Base-by-base conservation (phyloP, 2,329 filamentous ascomycete genomes). In the Microdochium nivale region DNA sequence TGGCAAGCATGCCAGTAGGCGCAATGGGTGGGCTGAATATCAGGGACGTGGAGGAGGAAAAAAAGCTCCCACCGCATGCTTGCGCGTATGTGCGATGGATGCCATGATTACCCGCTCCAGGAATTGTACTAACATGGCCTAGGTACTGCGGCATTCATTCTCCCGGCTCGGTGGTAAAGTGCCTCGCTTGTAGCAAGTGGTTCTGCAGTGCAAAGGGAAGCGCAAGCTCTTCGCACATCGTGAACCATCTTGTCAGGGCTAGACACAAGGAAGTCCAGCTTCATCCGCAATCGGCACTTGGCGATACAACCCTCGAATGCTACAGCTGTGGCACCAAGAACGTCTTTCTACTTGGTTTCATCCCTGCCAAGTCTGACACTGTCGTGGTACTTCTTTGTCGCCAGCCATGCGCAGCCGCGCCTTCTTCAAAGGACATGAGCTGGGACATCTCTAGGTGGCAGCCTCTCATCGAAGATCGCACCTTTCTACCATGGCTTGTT, bases 311-410 rank as follows among this genome's bases (percentile, higher is more conserved):
- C 35, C 80, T 99, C 56, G 94, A 99, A 74, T 99, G 94, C 73
- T 99, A 99, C 75, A 97, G 96, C 72, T 99, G 94, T 69, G 94
- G 92, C 47, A 96, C 90, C n/a, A 97, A 96, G 74, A 99, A 99
- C 67, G 92, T 96, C 48, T 99, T 99, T 61, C 78, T 97, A 33
- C 84, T 99, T 25, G 94, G 94, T 7, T 99, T 99, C 67, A 99
- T 99, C 60, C 95, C 94, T 10, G 94, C 94, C 52, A 99, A 99
- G 67, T 97, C 94, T 11, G 95, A 99, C 64, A 96, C 94, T 0
- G 94, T 99, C 25, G 95, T 99, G 8, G 94, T 99, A 24, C 82
- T 99, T 46, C 80, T 99, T 35, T 99, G 94, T 68, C 90, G 94
- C 55, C 94, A 97, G 70, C 94, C 94, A 47, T 99, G 94, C 69